Evolutionary conservation across 108 stramenopile species (phyloP).

Genomic region (Discostella pseudostelligera): DNA sequence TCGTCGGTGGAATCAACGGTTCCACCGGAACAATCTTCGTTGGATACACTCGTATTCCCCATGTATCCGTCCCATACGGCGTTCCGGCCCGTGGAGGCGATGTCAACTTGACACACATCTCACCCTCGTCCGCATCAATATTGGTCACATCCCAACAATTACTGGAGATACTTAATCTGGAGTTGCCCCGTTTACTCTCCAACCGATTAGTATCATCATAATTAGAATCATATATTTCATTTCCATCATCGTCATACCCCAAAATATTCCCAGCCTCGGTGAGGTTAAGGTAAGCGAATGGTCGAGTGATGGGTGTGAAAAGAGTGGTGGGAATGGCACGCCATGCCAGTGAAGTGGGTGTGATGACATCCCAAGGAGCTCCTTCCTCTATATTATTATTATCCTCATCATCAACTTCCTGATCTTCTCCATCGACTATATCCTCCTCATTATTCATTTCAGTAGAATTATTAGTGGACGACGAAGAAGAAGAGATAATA

Average conservation of each 20-base stretch:
- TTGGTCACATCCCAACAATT: background rate
- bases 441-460: background rate
- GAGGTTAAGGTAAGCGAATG: constrained; percentile 16
- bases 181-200: constrained; percentile 14
- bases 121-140: background rate
- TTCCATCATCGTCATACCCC: constrained; percentile 23
- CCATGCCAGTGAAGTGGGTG: constrained; percentile 31
- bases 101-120: constrained; percentile 17
- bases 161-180: background rate
- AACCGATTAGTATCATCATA: constrained; percentile 30
- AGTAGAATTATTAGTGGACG: background rate
- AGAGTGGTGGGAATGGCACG: constrained; percentile 32
- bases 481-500: background rate
- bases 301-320: constrained; percentile 11
- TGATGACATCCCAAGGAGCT: background rate
- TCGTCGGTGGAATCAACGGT: background rate
- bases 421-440: background rate
- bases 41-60: constrained; percentile 38
- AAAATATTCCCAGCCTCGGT: constrained; percentile 25
- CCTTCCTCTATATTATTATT: too few species aligned
- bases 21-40: constrained; percentile 57
- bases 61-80: constrained; percentile 41
- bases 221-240: constrained; percentile 42
- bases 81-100: constrained; percentile 16
- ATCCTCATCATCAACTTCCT: background rate